Evolutionary conservation across 2,329 filamentous ascomycete species (phyloP), one percentile per base, ranked within the genome.

Genomic region (Coniella vitis): DNA sequence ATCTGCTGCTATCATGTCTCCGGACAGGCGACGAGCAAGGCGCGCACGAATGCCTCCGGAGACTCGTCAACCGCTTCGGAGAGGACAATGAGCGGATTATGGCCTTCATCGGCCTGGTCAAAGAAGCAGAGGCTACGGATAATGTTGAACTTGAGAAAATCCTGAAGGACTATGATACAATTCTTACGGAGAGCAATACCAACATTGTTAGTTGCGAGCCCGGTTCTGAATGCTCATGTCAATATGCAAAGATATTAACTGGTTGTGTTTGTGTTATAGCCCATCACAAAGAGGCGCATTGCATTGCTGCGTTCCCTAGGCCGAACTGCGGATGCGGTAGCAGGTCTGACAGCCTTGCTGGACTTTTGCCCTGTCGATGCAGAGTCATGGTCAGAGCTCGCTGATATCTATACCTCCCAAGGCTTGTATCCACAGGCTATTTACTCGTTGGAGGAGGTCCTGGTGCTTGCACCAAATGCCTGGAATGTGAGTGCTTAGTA

Each of bases 351-450:
- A 54, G 76, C 83, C 49, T 75, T 97, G 22, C 71, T 98, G 40
- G 86, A 94, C 61, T 83, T 85, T 53, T 86, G 84, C 47, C 90
- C 93, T 2, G 95, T 87, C 2, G 93, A 98, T 69, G 83, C 85
- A 5, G 93, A 98, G 70, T 84, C 87, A 9, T 98, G 93, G 93
- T 81, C 88, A 45, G 93, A 98, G 69, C 74, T 97, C 57, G 81
- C 87, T 46, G 89, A 95, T 63, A 69, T 96, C 53, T 97, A 98
- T 67, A 75, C 90, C 25, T 75, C 76, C 17, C 86, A 91, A 62
- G 88, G 86, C 1, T 69, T 91, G 58, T 89, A 86, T 61, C 70
- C 83, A 13, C 91, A 97, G 65, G 87, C 90, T 35, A 82, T 95
- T 44, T 95, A 86, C 65, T 85, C 89, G 52, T 70, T 95, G 38